A percentile compares a stretch with the other conserved stretches of the same genome.
phyloP scores from a whole-genome alignment of 2,329 filamentous ascomycete genomes.

The Metarhizium rileyi region DNA sequence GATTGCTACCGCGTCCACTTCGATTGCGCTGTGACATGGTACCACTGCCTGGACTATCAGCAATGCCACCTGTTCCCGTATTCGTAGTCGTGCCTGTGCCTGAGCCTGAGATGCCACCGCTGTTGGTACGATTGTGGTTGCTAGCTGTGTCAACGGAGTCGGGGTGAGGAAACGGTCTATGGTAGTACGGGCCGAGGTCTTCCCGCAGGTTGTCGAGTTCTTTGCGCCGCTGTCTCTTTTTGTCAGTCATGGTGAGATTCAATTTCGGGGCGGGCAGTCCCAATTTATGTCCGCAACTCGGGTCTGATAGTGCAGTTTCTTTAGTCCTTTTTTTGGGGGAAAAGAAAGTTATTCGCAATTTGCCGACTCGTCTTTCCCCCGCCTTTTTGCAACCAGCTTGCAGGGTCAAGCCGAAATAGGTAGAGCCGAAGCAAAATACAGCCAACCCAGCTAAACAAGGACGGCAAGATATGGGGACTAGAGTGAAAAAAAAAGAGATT shows the following conservation, averaged over 20 bases:
- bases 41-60: slow-evolving; percentile 1
- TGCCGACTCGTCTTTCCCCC: not conserved
- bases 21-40: slow-evolving; percentile 35
- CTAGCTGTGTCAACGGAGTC: slow-evolving; percentile 2
- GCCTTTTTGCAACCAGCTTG: not conserved
- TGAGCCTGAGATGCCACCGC: slow-evolving; percentile 6
- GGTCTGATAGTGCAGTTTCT: not conserved
- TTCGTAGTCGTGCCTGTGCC: not conserved
- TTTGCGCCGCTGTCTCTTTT: slow-evolving; percentile 20
- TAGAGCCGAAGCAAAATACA: not conserved
- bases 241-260: slow-evolving; percentile 24
- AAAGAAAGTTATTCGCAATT: no score
- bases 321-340: no score
- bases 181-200: slow-evolving; percentile 24
- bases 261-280: not conserved
- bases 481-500: not conserved
- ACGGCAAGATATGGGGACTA: not conserved
- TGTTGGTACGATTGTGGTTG: slow-evolving; percentile 9
- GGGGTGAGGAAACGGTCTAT: slow-evolving; percentile 14
- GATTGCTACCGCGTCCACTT: slow-evolving; percentile 33
- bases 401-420: not conserved
- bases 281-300: not conserved
- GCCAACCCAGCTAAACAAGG: not conserved
- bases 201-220: slow-evolving; percentile 24
- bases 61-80: not conserved